Conservation (phyloP, 2,329 filamentous ascomycete species). For the Fusarium fracticaudum region DNA sequence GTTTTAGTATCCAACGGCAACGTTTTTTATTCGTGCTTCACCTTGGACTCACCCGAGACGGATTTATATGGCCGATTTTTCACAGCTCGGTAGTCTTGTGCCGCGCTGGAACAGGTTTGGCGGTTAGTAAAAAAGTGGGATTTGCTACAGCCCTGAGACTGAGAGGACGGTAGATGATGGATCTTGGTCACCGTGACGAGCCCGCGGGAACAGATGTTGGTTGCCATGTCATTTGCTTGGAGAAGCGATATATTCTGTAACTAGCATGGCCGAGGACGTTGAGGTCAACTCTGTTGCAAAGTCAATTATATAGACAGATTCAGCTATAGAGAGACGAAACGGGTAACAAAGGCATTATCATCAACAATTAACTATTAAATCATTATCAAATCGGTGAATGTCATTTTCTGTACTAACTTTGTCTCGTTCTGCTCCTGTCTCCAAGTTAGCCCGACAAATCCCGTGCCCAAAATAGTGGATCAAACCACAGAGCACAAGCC, state of each 20-base stretch:
- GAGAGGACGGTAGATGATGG: constrained; percentile 7
- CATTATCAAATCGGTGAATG: constrained; percentile 38
- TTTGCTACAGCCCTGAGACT: constrained; percentile 4
- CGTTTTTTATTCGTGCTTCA: constrained; percentile 29
- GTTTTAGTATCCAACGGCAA: neutral
- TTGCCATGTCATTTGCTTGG: constrained; percentile 2
- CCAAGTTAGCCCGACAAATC: constrained; percentile 41
- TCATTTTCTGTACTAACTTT: constrained; percentile 30
- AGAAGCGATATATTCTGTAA: neutral
- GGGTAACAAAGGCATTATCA: constrained; percentile 21
- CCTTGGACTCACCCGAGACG: constrained; percentile 19
- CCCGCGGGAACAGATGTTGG: constrained; percentile 21
- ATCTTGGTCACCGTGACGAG: constrained; percentile 27
- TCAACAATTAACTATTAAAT: neutral
- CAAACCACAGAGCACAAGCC: constrained; percentile 17
- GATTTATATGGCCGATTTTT: constrained; percentile 32
- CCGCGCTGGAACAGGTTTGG: constrained; percentile 35
- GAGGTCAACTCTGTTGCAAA: neutral
- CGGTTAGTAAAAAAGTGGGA: constrained; percentile 35
- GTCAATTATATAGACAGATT: neutral
- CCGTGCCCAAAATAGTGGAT: constrained; percentile 37
- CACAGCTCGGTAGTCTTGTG: constrained; percentile 38
- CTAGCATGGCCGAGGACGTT: neutral
- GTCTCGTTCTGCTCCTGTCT: neutral
- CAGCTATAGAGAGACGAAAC: neutral